Evolutionary conservation across 331 rosid species (phyloP), one percentile per base, ranked within the genome.

Genomic region (Quercus lobata): DNA sequence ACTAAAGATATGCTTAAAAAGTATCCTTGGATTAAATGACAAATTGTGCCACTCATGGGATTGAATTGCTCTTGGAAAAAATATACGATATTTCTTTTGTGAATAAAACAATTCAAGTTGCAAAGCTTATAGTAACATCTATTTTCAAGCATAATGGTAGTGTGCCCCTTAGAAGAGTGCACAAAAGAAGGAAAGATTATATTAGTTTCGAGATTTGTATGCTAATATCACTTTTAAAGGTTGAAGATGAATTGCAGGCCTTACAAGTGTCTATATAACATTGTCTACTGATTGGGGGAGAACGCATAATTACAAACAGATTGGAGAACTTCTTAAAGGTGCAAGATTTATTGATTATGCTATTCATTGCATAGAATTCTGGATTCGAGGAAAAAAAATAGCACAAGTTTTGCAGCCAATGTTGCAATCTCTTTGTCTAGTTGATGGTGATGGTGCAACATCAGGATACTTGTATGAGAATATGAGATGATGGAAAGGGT

Each of bases 71-170:
- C 0, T 35, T 35, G 41, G 2, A 35, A 0, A 0, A 35, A 35
- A 7, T 35, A 35, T 35, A 35, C 41, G 0, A 7, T 6, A 35
- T 35, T 35, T 35, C 0, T 35, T 35, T 35, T 1, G 41, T 35
- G 2, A 0, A 6, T 35, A 0, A 35, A 1, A 35, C 41, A 35
- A 0, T 35, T 6, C 0, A 35, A 0, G 41, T 35, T 35, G 41
- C 9, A 35, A 35, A 35, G 41, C 9, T 6, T 0, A 35, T 35
- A 35, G 41, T 35, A 6, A 35, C 2, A 2, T 63, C 1, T 5
- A 29, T 63, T 15, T 5, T 0, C 70, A 15, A 16, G 0, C 11
- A 29, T 30, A 16, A 63, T 27, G 8, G 7, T 7, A 2, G 0
- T 5, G 22, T 16, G 5, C 5, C 37, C 2, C 29, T 61, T 0